Conservation (phyloP, 345 rosid genomes). For the Rubroshorea leprosula region DNA sequence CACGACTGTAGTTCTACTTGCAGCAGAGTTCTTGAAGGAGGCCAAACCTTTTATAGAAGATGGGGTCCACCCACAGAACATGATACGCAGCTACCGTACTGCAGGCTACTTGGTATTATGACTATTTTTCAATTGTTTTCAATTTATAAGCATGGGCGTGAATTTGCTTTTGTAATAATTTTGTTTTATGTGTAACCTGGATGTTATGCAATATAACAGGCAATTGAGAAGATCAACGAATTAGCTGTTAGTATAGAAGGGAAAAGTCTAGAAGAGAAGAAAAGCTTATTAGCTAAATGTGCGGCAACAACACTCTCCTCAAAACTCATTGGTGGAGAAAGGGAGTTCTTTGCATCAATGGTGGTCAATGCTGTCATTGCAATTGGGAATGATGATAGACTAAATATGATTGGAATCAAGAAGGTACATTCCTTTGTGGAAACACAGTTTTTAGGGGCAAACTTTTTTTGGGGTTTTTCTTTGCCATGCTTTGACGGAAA, state of each 20-base stretch:
- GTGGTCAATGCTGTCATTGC: constrained; percentile 95
- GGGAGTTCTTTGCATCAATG: constrained; percentile 88
- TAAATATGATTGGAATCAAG: constrained; percentile 89
- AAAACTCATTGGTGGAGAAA: constrained; percentile 96
- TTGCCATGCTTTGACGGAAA: neutral
- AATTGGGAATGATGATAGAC: constrained; percentile 73
- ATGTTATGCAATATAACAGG: constrained; percentile 30
- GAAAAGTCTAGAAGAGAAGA: constrained; percentile 87
- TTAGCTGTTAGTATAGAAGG: constrained; percentile 90
- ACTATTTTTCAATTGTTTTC: neutral
- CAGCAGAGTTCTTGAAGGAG: constrained; percentile 90
- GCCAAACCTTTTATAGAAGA: constrained; percentile 97
- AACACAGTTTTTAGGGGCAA: too few species aligned
- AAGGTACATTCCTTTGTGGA: constrained; percentile 48
- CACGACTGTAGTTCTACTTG: constrained; percentile 90
- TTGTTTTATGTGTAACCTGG: neutral
- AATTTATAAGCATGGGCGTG: neutral
- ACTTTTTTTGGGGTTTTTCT: neutral
- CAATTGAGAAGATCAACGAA: constrained; percentile 76
- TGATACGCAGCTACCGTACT: constrained; percentile 82
- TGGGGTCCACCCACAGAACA: constrained; percentile 91
- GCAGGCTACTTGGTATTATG: constrained; percentile 65
- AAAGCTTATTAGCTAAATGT: constrained; percentile 74
- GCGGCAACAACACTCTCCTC: constrained; percentile 96
- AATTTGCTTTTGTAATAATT: neutral